Base-by-base conservation (phyloP, 2,329 filamentous ascomycete species). In the Colletotrichum brevisporum region DNA sequence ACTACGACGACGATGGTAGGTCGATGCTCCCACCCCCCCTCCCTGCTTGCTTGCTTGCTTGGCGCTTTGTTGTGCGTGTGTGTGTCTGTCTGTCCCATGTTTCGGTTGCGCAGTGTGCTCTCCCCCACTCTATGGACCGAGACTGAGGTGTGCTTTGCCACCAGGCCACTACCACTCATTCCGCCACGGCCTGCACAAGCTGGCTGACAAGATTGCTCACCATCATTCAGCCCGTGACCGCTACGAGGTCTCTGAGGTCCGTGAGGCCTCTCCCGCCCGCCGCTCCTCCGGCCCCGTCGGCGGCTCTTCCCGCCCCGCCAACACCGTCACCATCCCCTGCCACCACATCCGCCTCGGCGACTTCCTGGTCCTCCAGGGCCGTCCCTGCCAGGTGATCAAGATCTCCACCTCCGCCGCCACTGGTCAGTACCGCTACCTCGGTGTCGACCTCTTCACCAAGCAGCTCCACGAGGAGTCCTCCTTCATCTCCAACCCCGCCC, bases 371-470 rank as follows among this genome's bases (percentile, higher is more conserved):
- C 94, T 99, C 75, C 96, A 99, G 90, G 95, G 95, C 83, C 95
- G 96, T 77, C 95, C 96, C 79, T 98, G 94, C 93, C 96, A 99
- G 90, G 95, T 99, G 83, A 99, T 99, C 89, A 95, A 95, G 83
- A 98, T 99, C 91, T 97, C 94, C 76, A 97, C 95, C 85, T 98
- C 95, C 67, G 89, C 94, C 75, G 95, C 97, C 87, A 99, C 96
- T 72, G 96, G 96, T 83, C 96, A 99, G 90, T 95, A 99, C 92
- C 94, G 96, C 82, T 99, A 98, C 90, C 93, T 99, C 73, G 96
- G 96, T 90, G 96, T 99, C 76, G 96, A 99, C 85, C 93, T 99
- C 79, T 99, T 99, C 94, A 98, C 95, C 89, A 97, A 97, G 90
- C 94, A 98, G 88, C 90, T 99, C 75, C 94, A 98, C 81, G 96